phyloP scores from a whole-genome alignment of 345 rosid genomes.

The Microthlaspi erraticum region DNA sequence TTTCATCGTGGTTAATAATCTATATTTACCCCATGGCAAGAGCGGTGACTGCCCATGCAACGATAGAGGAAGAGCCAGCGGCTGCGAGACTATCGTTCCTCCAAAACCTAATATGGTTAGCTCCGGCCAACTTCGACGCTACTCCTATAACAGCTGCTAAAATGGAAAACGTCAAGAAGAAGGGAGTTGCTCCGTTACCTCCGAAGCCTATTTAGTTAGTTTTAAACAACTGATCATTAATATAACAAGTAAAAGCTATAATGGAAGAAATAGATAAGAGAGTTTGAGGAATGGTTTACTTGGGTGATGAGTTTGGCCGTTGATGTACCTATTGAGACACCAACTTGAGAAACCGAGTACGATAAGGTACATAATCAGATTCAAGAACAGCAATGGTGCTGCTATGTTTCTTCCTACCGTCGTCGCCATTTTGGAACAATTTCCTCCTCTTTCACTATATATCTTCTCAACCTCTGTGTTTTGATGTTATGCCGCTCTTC shows the following conservation, averaged over 20 bases:
- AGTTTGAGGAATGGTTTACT: constrained; percentile 46
- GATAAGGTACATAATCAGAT: constrained; percentile 75
- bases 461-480: neutral
- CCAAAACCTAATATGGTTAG: constrained; percentile 80
- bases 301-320: constrained; percentile 81
- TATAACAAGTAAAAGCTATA: neutral
- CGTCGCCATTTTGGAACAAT: constrained; percentile 51
- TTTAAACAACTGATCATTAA: neutral
- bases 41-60: constrained; percentile 85
- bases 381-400: constrained; percentile 88
- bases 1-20: neutral
- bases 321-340: constrained; percentile 73
- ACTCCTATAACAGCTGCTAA: constrained; percentile 71
- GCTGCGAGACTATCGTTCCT: constrained; percentile 80
- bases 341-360: constrained; percentile 88
- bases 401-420: constrained; percentile 85
- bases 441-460: constrained; percentile 1
- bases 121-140: constrained; percentile 74
- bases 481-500: constrained; percentile 2
- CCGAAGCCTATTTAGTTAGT: constrained; percentile 60
- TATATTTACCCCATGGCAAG: constrained; percentile 83
- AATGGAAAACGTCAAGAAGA: constrained; percentile 68
- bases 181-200: constrained; percentile 85
- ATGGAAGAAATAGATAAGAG: neutral
- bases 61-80: constrained; percentile 66